A percentile compares a stretch with the other conserved stretches of the same genome.
Conservation (phyloP, 1,284 basidiomycete species). For the Ustilago crameri region DNA sequence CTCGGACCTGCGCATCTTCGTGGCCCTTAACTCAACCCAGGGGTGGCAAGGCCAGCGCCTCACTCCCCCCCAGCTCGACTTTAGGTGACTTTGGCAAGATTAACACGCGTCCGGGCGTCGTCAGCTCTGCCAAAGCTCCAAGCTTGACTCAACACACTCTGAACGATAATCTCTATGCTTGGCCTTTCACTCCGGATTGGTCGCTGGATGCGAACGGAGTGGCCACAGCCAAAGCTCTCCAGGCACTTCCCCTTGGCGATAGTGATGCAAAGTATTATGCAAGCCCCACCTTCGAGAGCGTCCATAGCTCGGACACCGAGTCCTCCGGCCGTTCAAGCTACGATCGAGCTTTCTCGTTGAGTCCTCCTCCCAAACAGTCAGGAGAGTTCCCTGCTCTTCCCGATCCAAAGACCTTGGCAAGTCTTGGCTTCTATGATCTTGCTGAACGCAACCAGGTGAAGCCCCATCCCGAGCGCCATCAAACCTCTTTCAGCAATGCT, state of each 20-base stretch:
- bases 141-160: neutral
- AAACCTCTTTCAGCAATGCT: neutral
- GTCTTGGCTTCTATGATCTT: neutral
- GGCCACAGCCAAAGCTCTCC: neutral
- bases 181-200: slow-evolving; percentile 4
- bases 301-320: neutral
- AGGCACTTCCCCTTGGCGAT: neutral
- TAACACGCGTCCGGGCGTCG: neutral
- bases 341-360: neutral
- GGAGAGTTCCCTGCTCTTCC: neutral
- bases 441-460: neutral
- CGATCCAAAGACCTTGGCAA: neutral
- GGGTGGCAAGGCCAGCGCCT: neutral
- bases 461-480: neutral
- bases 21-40: neutral
- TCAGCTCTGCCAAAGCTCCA: neutral
- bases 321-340: neutral
- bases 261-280: neutral
- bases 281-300: slow-evolving; percentile 1
- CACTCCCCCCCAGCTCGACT: neutral
- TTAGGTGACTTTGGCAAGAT: neutral
- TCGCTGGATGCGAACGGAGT: neutral
- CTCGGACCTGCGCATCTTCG: neutral
- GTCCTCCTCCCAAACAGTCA: neutral
- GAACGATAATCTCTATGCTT: neutral